These are phyloP conservation scores for Arthonia radiata DNA, from an alignment of 495 filamentous ascomycete species.

Conservation along the genomic window DNA sequence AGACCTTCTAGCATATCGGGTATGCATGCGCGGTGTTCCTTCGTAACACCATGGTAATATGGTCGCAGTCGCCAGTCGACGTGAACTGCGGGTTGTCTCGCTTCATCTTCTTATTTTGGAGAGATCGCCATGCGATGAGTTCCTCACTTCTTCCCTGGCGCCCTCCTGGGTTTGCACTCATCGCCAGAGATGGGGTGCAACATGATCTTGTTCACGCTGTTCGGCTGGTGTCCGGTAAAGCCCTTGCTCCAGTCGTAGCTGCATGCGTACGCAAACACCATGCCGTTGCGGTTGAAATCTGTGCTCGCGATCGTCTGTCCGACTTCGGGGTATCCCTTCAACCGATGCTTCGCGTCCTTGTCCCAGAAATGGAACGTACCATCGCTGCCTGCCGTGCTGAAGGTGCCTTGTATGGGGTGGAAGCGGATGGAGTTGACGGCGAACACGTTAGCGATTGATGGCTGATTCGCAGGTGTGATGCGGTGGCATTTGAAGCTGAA, in stretches of 20 bases:
- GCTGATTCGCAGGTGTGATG: conserved; percentile 34
- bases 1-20: too few species aligned
- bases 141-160: conserved; percentile 43
- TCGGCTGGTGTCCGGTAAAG: conserved; percentile 42
- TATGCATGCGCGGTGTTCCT: too few species aligned
- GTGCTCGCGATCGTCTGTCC: conserved; percentile 58
- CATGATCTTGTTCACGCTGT: conserved; percentile 62
- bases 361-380: conserved; percentile 39
- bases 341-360: conserved; percentile 61
- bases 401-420: conserved; percentile 68
- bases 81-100: too few species aligned
- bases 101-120: conserved; percentile 1
- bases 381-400: conserved; percentile 73
- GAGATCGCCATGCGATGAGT: conserved; percentile 18
- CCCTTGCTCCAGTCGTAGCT: conserved; percentile 95
- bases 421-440: conserved; percentile 75
- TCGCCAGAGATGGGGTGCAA: conserved; percentile 52
- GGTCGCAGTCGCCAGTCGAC: too few species aligned
- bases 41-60: too few species aligned
- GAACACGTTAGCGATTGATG: conserved; percentile 56
- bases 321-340: conserved; percentile 71
- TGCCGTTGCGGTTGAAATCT: conserved; percentile 50
- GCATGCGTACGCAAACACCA: conserved; percentile 71
- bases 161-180: conserved; percentile 66
- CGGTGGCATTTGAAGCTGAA: conserved; percentile 92